A percentile compares a stretch with the other conserved stretches of the same genome.
phyloP scores from a whole-genome alignment of 2,329 filamentous ascomycete species.

The Aotearoamyces nothofagi region DNA sequence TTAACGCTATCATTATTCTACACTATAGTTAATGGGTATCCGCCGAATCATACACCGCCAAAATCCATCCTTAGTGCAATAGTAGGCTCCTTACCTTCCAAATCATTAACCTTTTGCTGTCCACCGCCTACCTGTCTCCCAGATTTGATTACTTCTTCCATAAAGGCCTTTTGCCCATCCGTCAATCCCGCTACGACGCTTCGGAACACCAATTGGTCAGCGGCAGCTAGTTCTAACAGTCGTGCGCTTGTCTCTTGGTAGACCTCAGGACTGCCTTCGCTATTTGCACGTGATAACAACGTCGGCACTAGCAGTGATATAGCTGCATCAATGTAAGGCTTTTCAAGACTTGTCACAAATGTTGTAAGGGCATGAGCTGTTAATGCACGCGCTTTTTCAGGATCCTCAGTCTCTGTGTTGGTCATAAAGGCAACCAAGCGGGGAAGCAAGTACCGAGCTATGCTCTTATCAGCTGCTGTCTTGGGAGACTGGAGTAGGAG shows the following conservation, averaged over 20 bases:
- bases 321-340: slow-evolving; percentile 36
- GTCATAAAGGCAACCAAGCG: slow-evolving; percentile 63
- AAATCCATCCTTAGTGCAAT: slow-evolving; percentile 97
- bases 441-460: slow-evolving; percentile 61
- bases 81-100: slow-evolving; percentile 47
- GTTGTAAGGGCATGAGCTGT: slow-evolving; percentile 61
- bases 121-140: slow-evolving; percentile 31
- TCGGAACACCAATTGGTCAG: slow-evolving; percentile 60
- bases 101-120: slow-evolving; percentile 22
- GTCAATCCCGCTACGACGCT: slow-evolving; percentile 58
- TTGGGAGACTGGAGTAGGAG: slow-evolving; percentile 54
- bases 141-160: slow-evolving; percentile 67
- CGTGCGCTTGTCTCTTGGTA: slow-evolving; percentile 62
- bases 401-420: slow-evolving; percentile 57
- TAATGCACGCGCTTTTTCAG: slow-evolving; percentile 57
- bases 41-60: no score
- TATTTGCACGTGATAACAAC: slow-evolving; percentile 56
- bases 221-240: slow-evolving; percentile 67
- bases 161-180: slow-evolving; percentile 53
- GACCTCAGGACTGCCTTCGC: slow-evolving; percentile 35
- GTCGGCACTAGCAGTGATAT: slow-evolving; percentile 66
- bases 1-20: no score
- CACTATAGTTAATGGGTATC: no score
- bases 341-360: slow-evolving; percentile 40
- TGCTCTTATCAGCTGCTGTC: slow-evolving; percentile 52